Base-by-base conservation (phyloP, 768 basidiomycete genomes). In the Pleurotus citrinopileatus region DNA sequence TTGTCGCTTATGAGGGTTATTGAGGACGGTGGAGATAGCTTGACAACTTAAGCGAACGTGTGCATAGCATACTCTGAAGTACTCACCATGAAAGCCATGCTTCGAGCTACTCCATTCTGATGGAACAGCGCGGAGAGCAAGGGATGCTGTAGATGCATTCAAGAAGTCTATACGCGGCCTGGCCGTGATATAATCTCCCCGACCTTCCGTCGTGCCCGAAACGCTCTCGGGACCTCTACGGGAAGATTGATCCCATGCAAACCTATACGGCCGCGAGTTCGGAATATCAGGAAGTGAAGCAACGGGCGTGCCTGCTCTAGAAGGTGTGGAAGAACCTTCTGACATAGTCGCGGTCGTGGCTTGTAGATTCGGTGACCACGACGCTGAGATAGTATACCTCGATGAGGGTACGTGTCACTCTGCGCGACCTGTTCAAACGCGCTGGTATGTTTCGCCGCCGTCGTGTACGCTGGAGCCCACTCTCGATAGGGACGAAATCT, bases 21-120 rank as follows among this genome's bases (percentile, higher is more conserved):
- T 94, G 48, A 97, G 80, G 23, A 97, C 91, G 15, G 91, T 94
- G 7, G 94, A 95, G 59, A 97, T 94, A 34, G 94, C 95, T 97
- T 66, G 12, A 52, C 34, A 37, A 34, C 27, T 52, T 48, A 15
- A 55, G 52, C 28, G 43, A 19, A n/a, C 4, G 29, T 26, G 22
- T 55, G 28, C 29, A 47, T 8, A 44, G 37, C 13, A 57, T 23
- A 48, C 20, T 28, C 42, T 36, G 37, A 22, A 23, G 8, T 46
- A 69, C 82, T 54, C 66, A 91, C 93, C 93, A 66, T 96, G 90
- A 72, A 96, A 95, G 6, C 94, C 94, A 60, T 91, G 87, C 42
- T 80, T 83, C 13, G 87, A 74, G 65, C 89, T 90, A 61, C 87
- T 89, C 90, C 90, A 93, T 65, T 87, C 82, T 22, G 74, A 65